Conservation (phyloP, 2,329 filamentous ascomycete genomes). For the Monilinia fructicola region DNA sequence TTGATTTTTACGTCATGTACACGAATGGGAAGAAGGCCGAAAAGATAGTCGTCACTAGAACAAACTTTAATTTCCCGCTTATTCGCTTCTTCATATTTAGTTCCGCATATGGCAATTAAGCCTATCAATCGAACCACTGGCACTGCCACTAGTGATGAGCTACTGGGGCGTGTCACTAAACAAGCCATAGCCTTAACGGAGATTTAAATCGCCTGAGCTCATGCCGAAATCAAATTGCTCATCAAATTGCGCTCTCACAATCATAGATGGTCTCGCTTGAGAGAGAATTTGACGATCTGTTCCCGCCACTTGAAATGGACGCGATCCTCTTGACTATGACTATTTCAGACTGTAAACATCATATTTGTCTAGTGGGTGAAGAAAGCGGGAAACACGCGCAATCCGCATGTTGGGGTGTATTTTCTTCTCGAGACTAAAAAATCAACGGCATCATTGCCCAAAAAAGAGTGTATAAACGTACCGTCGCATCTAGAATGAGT, state of each 20-base stretch:
- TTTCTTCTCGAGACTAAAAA: constrained; percentile 20
- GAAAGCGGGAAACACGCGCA: no score
- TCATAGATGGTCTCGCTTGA: constrained; percentile 9
- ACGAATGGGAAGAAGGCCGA: background rate
- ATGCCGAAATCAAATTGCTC: background rate
- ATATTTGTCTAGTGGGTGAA: background rate
- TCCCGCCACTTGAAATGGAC: background rate
- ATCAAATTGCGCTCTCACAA: background rate
- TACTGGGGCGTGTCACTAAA: constrained; percentile 9
- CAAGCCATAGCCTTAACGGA: constrained; percentile 2
- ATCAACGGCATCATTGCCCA: constrained; percentile 16
- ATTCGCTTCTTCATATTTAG: background rate
- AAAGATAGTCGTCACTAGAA: constrained; percentile 2
- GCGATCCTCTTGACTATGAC: background rate
- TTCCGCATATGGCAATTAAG: background rate
- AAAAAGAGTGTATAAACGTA: constrained; percentile 49
- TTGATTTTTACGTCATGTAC: background rate
- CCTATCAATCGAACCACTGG: background rate
- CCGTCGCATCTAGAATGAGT: constrained; percentile 57
- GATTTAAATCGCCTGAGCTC: background rate
- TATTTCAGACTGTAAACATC: background rate
- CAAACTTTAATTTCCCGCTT: background rate
- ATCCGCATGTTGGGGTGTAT: background rate
- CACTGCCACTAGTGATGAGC: constrained; percentile 3
- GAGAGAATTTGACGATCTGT: background rate